A percentile compares a stretch with the other conserved stretches of the same genome.
Conservation (phyloP, 805 yeast genomes). For the Cyberlindnera veronae region DNA sequence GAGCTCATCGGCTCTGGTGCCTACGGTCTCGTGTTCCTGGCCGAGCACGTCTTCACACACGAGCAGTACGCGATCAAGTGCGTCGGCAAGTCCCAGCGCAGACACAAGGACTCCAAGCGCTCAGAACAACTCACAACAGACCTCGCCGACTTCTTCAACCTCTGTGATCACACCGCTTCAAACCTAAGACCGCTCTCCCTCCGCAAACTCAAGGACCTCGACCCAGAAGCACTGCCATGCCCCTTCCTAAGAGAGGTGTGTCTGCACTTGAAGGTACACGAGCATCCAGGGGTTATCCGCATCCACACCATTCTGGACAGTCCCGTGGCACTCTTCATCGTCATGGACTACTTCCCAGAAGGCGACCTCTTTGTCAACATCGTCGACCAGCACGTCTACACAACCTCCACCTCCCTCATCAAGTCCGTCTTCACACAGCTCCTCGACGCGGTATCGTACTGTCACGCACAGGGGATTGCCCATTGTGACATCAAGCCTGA, state of each 20-base stretch:
- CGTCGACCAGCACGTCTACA: conserved; percentile 66
- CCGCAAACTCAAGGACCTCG: conserved; percentile 21
- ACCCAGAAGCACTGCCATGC: conserved; percentile 15
- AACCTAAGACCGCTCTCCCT: conserved; percentile 18
- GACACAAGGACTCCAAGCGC: conserved; percentile 23
- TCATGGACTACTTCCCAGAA: conserved; percentile 82
- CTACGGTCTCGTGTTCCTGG: conserved; percentile 75
- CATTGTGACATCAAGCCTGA: conserved; percentile 97
- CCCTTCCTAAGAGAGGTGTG: conserved; percentile 60
- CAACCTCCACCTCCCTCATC: conserved; percentile 39
- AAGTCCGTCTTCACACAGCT: conserved; percentile 69
- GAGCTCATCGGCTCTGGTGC: conserved; percentile 69
- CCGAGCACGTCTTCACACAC: conserved; percentile 49
- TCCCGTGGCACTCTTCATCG: conserved; percentile 55
- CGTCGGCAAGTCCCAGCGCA: conserved; percentile 40
- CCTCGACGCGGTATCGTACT: conserved; percentile 75
- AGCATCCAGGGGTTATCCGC: conserved; percentile 74
- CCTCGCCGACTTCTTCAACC: conserved; percentile 9
- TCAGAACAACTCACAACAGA: conserved; percentile 18
- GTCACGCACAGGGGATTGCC: conserved; percentile 79
- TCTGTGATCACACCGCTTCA: conserved; percentile 3
- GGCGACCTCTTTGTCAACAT: conserved; percentile 88
- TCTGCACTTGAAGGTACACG: conserved; percentile 69
- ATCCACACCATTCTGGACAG: conserved; percentile 71
- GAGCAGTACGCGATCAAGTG: conserved; percentile 68